These are phyloP conservation scores for Ophiostoma montium DNA, from an alignment of 2,329 filamentous ascomycete species.

Conservation along the genomic window DNA sequence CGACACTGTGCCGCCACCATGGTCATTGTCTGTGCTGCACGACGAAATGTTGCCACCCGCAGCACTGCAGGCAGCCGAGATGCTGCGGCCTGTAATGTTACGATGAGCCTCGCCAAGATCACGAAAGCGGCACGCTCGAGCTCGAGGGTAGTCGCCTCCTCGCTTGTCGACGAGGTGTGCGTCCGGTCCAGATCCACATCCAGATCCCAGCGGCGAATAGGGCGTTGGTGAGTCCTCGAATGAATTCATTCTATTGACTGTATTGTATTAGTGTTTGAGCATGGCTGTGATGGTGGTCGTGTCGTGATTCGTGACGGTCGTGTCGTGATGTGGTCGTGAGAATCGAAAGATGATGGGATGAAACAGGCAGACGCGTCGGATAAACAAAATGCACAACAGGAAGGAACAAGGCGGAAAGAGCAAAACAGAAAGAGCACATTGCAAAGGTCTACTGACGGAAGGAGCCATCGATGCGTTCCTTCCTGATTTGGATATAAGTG, in stretches of 20 bases:
- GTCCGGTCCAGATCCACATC: background rate
- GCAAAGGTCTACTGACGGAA: background rate
- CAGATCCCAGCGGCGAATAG: background rate
- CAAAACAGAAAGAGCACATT: background rate
- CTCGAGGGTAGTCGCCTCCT: conserved; percentile 18
- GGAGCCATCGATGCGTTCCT: background rate
- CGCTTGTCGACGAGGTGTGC: conserved; percentile 3
- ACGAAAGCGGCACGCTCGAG: conserved; percentile 22
- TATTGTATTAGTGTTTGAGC: no score
- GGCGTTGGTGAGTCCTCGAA: background rate
- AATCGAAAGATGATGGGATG: background rate
- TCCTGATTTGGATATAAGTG: conserved; percentile 1
- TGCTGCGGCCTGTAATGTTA: conserved; percentile 22
- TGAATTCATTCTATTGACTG: no score
- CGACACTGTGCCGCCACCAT: background rate
- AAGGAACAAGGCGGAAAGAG: background rate
- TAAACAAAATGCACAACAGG: background rate
- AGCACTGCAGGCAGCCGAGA: conserved; percentile 2
- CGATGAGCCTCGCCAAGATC: conserved; percentile 25
- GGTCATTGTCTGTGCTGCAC: background rate
- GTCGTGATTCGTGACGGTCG: no score
- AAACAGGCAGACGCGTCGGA: background rate
- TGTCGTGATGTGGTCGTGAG: no score
- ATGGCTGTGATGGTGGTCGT: no score
- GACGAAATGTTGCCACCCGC: background rate